Evolutionary conservation across 2,329 filamentous ascomycete species (phyloP), one percentile per base, ranked within the genome.

Genomic region (Exophiala spinifera): DNA sequence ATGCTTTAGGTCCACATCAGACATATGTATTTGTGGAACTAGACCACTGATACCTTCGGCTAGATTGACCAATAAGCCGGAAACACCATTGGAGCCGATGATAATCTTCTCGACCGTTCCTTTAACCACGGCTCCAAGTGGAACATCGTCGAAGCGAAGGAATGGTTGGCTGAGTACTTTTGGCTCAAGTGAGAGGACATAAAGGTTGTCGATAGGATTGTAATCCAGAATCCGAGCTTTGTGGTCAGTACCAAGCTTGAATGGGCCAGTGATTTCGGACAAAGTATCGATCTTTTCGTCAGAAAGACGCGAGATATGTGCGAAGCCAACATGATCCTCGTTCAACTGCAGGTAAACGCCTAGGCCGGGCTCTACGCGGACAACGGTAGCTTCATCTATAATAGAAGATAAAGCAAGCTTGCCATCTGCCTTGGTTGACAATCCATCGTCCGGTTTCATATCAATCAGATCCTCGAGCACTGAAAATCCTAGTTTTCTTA

Each of bases 291-390:
- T 81, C 69, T 94, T 95, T 62, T 87, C 86, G 69, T 99, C 92
- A 55, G 92, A 88, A 57, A 99, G 82, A 60, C 89, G 84, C 1
- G 94, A 99, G 61, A 99, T 95, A 70, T 99, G 94, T 19, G 95
- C 91, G 66, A 96, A 99, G 8, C 89, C 89, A 2, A 92, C 76
- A 25, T 85, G 82, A 37, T 81, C 76, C 4, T 86, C 73, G 2
- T 85, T 85, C 21, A 92, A 73, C 62, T 88, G 82, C 14, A 91
- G 79, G 65, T 95, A 96, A 2, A 96, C 77, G 49, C 94, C 95
- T 56, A 92, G 82, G 2, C 86, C 84, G 4, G 85, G 77, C 61
- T 95, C 88, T 2, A 96, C 89, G 62, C 87, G 87, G 49, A 85
- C 81, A 6, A 99, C 85, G 34, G 83, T 90, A 53, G 88, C 89